Evolutionary conservation across 1,139 yeast genomes (phyloP).

Genomic region (Suhomyces bribrorum): DNA sequence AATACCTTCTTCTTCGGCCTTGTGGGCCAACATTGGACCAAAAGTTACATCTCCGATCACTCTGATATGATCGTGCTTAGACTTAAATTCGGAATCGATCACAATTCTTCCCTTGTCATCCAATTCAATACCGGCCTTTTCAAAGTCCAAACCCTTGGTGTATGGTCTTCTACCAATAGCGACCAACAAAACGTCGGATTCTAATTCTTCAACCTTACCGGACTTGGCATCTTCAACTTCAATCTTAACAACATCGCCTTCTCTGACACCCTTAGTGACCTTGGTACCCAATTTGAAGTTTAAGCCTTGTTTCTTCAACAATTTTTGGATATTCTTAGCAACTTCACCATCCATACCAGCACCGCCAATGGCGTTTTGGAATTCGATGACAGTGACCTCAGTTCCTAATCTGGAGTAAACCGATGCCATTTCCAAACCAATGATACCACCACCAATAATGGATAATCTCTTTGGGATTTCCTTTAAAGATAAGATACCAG

Average conservation of each 20-base stretch:
- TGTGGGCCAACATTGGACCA: constrained; percentile 99
- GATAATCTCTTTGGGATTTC: constrained; percentile 91
- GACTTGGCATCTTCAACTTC: constrained; percentile 88
- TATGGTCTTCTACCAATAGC: constrained; percentile 99
- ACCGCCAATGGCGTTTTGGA: constrained; percentile 90
- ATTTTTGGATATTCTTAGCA: constrained; percentile 84
- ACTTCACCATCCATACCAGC: constrained; percentile 97
- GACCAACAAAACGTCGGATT: constrained; percentile 90
- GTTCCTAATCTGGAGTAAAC: constrained; percentile 96
- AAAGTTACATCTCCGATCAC: constrained; percentile 98
- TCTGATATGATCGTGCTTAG: constrained; percentile 90
- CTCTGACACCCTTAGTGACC: constrained; percentile 82
- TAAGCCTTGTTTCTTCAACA: constrained; percentile 91
- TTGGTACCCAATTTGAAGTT: constrained; percentile 92
- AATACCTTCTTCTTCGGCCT: constrained; percentile 99
- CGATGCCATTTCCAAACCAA: constrained; percentile 99
- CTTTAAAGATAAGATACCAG: constrained; percentile 83
- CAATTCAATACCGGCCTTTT: constrained; percentile 82
- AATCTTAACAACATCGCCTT: constrained; percentile 83
- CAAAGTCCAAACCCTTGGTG: constrained; percentile 87
- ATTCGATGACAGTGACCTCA: constrained; percentile 93
- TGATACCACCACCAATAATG: constrained; percentile 98
- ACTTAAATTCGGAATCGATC: constrained; percentile 90
- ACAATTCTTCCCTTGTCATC: constrained; percentile 93
- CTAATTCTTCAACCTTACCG: constrained; percentile 77